These are phyloP conservation scores for Mortierella sp. DNA, from an alignment of 371 early-diverging fungal species.

Conservation along the genomic window DNA sequence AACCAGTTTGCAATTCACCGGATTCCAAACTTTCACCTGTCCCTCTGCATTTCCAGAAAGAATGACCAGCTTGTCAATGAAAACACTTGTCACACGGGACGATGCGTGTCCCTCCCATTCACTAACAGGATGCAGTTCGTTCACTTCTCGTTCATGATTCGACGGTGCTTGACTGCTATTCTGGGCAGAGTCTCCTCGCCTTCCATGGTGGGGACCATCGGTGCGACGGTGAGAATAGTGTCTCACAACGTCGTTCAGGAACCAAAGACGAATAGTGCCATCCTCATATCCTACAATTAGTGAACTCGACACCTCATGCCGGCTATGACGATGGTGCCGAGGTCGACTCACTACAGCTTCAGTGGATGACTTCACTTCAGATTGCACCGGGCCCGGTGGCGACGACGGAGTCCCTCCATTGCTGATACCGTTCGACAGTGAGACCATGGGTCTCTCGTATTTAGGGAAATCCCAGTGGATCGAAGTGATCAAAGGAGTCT, in stretches of 20 bases:
- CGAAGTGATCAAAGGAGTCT: conserved; percentile 34
- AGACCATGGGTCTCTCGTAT: conserved; percentile 42
- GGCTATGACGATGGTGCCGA: conserved; percentile 7
- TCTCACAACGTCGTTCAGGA: conserved; percentile 30
- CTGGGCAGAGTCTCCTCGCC: too few species aligned
- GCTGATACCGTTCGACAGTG: conserved; percentile 15
- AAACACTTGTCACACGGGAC: conserved; percentile 34
- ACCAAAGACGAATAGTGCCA: conserved; percentile 49
- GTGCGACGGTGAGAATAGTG: neutral
- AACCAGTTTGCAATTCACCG: conserved; percentile 39
- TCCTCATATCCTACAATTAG: conserved; percentile 30
- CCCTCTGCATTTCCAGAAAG: conserved; percentile 45
- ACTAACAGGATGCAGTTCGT: conserved; percentile 12
- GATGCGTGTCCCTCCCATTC: neutral
- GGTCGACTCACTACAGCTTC: neutral
- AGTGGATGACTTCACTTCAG: too few species aligned
- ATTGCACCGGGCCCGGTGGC: too few species aligned
- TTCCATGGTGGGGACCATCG: too few species aligned
- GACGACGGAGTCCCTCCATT: too few species aligned
- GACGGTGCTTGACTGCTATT: neutral
- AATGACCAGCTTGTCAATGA: conserved; percentile 39
- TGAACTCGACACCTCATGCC: conserved; percentile 28
- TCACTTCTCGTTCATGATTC: too few species aligned
- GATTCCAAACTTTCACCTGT: conserved; percentile 47
- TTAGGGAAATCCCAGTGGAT: conserved; percentile 36